Percentiles rank a stretch among this genome's conserved stretches.
Conservation (phyloP, 1,139 yeast species). For the Geotrichum aggregatum region DNA sequence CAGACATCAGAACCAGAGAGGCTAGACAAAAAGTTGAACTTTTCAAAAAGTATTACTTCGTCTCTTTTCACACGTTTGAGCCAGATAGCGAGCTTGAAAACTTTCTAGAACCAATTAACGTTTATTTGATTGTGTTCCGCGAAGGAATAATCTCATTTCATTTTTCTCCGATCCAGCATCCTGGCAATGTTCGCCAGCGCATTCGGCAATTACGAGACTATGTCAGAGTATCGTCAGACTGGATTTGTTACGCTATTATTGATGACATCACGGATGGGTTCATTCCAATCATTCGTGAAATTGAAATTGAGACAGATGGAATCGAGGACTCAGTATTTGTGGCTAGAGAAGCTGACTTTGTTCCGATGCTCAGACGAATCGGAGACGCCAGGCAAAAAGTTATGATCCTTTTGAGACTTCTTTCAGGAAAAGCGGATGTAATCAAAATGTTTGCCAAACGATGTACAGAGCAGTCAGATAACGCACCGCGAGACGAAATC, state of each 20-base stretch:
- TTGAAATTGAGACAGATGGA: conserved; percentile 87
- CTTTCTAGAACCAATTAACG: conserved; percentile 80
- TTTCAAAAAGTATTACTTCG: conserved; percentile 82
- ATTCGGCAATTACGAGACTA: conserved; percentile 86
- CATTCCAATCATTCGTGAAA: conserved; percentile 82
- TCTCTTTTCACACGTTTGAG: conserved; percentile 91
- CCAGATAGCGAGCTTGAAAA: conserved; percentile 62
- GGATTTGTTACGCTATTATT: conserved; percentile 89
- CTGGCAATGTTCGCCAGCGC: conserved; percentile 85
- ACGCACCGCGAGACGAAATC: conserved; percentile 43
- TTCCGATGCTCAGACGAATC: conserved; percentile 64
- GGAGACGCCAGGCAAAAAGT: conserved; percentile 88
- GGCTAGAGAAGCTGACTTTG: conserved; percentile 58
- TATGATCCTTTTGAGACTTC: conserved; percentile 84
- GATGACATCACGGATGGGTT: conserved; percentile 94
- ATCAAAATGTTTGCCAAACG: conserved; percentile 95
- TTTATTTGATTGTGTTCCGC: conserved; percentile 81
- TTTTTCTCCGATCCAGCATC: conserved; percentile 73
- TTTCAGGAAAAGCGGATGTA: conserved; percentile 95
- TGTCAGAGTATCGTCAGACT: conserved; percentile 81
- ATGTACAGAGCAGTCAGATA: conserved; percentile 65
- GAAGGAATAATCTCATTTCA: conserved; percentile 84
- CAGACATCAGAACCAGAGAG: conserved; percentile 89
- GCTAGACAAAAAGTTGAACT: conserved; percentile 92
- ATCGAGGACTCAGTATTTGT: conserved; percentile 80